Evolutionary conservation across 148 eudicot genomes (phyloP), one percentile per base, ranked within the genome.

Genomic region (Polygonum aviculare): DNA sequence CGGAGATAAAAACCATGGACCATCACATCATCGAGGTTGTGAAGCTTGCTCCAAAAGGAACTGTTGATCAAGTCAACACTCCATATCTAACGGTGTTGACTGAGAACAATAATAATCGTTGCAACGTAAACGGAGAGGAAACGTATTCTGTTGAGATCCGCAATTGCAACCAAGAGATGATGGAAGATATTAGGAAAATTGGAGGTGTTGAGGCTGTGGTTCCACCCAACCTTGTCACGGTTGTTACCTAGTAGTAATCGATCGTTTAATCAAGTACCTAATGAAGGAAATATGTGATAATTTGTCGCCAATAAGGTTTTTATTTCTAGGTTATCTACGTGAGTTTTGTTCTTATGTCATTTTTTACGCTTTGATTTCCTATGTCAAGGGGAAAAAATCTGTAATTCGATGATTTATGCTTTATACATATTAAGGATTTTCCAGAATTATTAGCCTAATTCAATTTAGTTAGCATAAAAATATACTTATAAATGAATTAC

Each of bases 11-110:
- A 22, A 15, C 26, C 7, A n/a, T 50, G 1, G 69, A 54, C 14
- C 85, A 88, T 5, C 88, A 85, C 39, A 83, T 86, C 35, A 85
- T 85, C 21, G 86, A 87, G 48, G 84, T 85, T 8, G 84, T 80
- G 78, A 86, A 81, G 73, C 84, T 72, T 72, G 54, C 19, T 21
- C 75, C 50, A 8, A 35, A 72, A 41, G 52, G 44, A 67, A 67
- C 44, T 45, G 45, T 67, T 15, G 15, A 14, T 33, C 67, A 21
- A 22, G 36, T 21, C 35, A 21, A 67, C 9, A 45, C 72, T 3
- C 45, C 72, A 2, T n/a, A 36, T 12, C 41, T 67, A 5, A 67
- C 72, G 7, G 45, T 67, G 72, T 6, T 67, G 45, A 5, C 21
- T 3, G 5, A 2, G 0, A 38, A 12, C 41, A 62, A 3, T 26